Evolutionary conservation across 2,329 filamentous ascomycete genomes (phyloP), one percentile per base, ranked within the genome.

Genomic region (Aspergillus sp.): DNA sequence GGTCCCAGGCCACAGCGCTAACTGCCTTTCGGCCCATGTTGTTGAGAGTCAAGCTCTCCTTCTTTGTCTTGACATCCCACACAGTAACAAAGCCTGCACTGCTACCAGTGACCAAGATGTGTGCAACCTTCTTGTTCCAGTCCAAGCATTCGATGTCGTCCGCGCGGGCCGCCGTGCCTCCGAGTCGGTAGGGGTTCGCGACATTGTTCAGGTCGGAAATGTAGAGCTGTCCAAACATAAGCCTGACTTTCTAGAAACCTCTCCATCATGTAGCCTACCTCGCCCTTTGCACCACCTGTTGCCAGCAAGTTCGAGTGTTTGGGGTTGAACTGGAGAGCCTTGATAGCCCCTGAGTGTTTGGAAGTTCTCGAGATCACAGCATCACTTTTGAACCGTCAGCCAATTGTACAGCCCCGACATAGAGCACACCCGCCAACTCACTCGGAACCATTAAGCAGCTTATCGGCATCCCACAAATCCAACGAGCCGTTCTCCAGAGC

Each of bases 1-100:
- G 96, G 71, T 99, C 95, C 95, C 95, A 99, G 12, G 93, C 93
- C 69, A 99, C 92, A 61, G 96, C 89, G 78, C 93, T 97, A 71
- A 98, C 92, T 57, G 93, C 85, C 80, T 97, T 99, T 64, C 95
- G 88, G 73, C 91, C 95, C 65, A 83, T 82, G 73, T 91, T 91
- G 82, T 97, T 99, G 66, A 99, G 83, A 38, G 93, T 97, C 78
- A 99, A 81, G 58, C 93, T 97, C 69, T 97, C 92, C 80, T 97
- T 97, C 85, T 97, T 98, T 12, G 91, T 92, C 82, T 97, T 97
- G 66, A 98, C 85, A 79, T 99, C 95, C 95, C 95, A 99, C 17
- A 99, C 94, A 2, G 95, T 98, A 38, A 98, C 93, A 72, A 98
- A 96, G 4, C 95, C 95, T 53, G 92, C 93, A 63, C 88, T 90